phyloP scores from a whole-genome alignment of 139 green algal genomes.

The Deuterostichococcus epilithicus region DNA sequence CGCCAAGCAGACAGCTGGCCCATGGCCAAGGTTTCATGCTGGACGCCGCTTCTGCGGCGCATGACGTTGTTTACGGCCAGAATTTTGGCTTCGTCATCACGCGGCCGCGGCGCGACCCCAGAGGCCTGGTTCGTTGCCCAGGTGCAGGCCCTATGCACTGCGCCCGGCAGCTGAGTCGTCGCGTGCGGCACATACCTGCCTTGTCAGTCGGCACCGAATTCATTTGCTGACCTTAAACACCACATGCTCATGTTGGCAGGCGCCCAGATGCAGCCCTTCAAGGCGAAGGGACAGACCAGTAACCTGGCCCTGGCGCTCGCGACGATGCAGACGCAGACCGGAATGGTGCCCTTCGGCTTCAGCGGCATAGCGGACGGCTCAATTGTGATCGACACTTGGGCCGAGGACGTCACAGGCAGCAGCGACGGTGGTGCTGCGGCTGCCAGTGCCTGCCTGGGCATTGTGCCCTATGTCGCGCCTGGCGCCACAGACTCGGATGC shows the following conservation, averaged over 20 bases:
- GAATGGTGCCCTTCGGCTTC: neutral
- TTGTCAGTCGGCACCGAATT: too few species aligned
- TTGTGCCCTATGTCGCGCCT: neutral
- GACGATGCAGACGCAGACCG: neutral
- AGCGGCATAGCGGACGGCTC: neutral
- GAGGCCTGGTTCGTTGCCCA: neutral
- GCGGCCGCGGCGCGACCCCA: neutral
- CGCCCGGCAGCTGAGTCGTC: too few species aligned
- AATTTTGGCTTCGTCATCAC: conserved; percentile 6
- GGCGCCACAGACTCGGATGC: neutral
- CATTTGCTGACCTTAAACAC: too few species aligned
- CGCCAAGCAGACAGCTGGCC: neutral
- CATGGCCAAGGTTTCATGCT: neutral
- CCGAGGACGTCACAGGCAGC: neutral
- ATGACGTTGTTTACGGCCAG: conserved; percentile 3
- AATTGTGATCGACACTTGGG: neutral
- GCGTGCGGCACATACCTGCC: too few species aligned
- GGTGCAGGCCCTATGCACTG: too few species aligned
- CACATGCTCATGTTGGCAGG: too few species aligned
- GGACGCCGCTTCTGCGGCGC: neutral
- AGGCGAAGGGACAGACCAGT: neutral
- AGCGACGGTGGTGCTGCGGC: too few species aligned
- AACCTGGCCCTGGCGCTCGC: neutral
- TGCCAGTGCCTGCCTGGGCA: neutral
- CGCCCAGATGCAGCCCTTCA: neutral